Conservation (phyloP, 768 basidiomycete genomes). For the Podaxis sp. region DNA sequence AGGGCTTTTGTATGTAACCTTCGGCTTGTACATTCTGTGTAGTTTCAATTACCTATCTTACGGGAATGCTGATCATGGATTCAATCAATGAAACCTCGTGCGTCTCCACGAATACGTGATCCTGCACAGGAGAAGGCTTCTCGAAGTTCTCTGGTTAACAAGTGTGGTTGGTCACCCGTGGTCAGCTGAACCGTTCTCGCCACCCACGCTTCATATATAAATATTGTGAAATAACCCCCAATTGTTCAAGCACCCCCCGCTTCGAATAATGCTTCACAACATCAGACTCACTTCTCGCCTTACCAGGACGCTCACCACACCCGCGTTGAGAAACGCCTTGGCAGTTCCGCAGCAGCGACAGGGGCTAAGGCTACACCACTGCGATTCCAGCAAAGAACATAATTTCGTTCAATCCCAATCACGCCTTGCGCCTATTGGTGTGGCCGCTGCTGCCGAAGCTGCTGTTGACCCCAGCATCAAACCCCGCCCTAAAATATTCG, state of each 20-base stretch:
- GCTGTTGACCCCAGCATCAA: constrained; percentile 32
- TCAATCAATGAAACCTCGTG: background rate
- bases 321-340: too few species aligned
- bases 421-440: constrained; percentile 61
- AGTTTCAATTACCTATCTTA: background rate
- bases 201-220: constrained; percentile 5
- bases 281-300: too few species aligned
- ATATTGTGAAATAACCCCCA: background rate
- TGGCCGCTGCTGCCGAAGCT: constrained; percentile 53
- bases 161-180: background rate
- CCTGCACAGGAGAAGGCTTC: background rate
- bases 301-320: too few species aligned
- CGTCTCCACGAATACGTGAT: too few species aligned
- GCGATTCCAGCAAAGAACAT: too few species aligned
- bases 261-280: background rate
- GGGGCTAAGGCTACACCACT: constrained; percentile 5
- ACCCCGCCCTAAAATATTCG: constrained; percentile 52
- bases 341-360: background rate
- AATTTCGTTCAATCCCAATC: constrained; percentile 41
- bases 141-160: background rate
- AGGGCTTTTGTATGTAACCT: background rate
- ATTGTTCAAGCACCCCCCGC: background rate
- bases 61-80: background rate
- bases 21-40: background rate
- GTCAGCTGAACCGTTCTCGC: constrained; percentile 18